Evolutionary conservation across 2,329 filamentous ascomycete species (phyloP), one percentile per base, ranked within the genome.

Genomic region (Phaeosphaeria sp.): DNA sequence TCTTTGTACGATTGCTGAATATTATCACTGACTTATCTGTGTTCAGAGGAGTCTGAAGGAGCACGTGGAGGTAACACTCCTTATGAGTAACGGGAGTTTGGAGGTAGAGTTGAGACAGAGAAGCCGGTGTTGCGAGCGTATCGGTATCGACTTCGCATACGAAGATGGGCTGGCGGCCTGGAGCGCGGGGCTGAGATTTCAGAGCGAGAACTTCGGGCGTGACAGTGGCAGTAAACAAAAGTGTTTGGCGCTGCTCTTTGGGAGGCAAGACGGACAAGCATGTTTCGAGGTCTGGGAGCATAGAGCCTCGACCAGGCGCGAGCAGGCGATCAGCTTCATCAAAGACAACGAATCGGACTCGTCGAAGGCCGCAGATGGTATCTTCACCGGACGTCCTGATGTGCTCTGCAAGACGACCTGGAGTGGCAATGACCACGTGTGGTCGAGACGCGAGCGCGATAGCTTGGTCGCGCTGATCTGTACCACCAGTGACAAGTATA

Each of bases 301-400:
- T 97, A 78, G 89, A 93, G 24, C 93, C 94, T 18, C 86, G 84
- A 49, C 87, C 86, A 33, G 88, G 85, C 40, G 90, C 86, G 45
- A 99, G 86, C 39, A 99, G 84, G 45, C 95, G 87, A 79, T 99
- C 95, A 3, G 95, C 95, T 82, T 99, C 95, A 74, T 99, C 95
- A 43, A 99, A 89, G 7, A 99, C 93, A 2, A 98, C 91, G 75
- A 91, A 93, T 56, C 87, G 88, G 24, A 92, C 90, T 50, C 93
- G 86, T 18, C 88, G 85, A 46, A 99, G 81, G 0, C 93, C 93
- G 57, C 88, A 88, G 58, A 96, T 87, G 0, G 94, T 98, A 74
- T 99, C 95, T 71, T 93, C 88, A 44, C 95, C 95, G 17, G 94
- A 98, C 1, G 88, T 93, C 40, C 89, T 87, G 73, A 99, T 93